Evolutionary conservation across 2,329 filamentous ascomycete species (phyloP).

Genomic region (Fusarium virguliforme): DNA sequence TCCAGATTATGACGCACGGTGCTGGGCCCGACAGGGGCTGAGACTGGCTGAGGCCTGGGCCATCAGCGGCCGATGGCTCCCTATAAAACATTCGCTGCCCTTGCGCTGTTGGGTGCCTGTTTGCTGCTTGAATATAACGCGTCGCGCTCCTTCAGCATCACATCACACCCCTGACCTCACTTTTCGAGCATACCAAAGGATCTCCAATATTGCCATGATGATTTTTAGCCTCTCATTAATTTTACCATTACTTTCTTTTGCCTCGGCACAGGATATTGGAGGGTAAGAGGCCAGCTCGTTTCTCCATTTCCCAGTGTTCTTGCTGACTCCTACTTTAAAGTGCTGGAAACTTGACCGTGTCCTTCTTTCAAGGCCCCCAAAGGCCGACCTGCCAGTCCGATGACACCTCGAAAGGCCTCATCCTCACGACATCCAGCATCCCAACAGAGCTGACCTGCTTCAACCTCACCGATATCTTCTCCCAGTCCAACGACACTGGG

Average conservation of each 20-base stretch:
- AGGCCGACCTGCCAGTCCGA: background rate
- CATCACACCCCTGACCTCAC: background rate
- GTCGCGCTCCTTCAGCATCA: background rate
- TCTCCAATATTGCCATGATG: background rate
- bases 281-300: background rate
- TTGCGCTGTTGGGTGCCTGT: background rate
- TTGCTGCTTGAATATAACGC: background rate
- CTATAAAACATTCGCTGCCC: background rate
- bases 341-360: background rate
- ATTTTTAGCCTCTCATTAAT: background rate
- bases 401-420: background rate
- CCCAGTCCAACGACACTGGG: background rate
- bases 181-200: background rate
- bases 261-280: background rate
- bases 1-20: constrained; percentile 1
- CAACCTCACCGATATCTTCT: background rate
- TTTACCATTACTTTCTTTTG: background rate
- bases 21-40: background rate
- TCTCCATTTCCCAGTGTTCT: background rate
- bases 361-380: background rate
- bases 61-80: background rate
- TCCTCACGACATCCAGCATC: constrained; percentile 5
- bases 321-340: background rate
- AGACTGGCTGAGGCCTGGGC: background rate
- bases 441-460: constrained; percentile 8